These are phyloP conservation scores for Lodderomyces beijingensis DNA, from an alignment of 1,139 yeast genomes.

Conservation along the genomic window DNA sequence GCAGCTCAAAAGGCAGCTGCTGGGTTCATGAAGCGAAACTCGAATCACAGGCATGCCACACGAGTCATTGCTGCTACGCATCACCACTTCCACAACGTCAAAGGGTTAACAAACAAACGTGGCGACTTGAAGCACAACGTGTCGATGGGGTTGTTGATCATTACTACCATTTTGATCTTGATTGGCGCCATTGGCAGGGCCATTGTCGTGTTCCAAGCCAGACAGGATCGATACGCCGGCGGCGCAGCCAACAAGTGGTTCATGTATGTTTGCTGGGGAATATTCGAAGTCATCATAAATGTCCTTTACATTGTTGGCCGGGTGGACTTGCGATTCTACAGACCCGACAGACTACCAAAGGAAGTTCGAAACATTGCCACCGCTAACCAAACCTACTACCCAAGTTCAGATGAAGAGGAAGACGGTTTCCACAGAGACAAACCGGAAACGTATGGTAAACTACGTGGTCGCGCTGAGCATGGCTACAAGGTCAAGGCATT, in stretches of 20 bases:
- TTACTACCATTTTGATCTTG: slow-evolving; percentile 33
- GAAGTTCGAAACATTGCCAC: slow-evolving; percentile 36
- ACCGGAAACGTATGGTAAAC: slow-evolving; percentile 12
- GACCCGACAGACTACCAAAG: slow-evolving; percentile 40
- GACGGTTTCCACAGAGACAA: slow-evolving; percentile 14
- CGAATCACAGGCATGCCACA: slow-evolving; percentile 40
- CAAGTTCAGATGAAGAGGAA: slow-evolving; percentile 20
- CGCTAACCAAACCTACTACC: slow-evolving; percentile 32
- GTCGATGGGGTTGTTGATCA: slow-evolving; percentile 29
- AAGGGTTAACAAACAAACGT: slow-evolving; percentile 38
- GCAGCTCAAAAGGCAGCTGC: slow-evolving; percentile 40
- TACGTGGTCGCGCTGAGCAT: slow-evolving; percentile 8
- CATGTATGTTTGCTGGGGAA: slow-evolving; percentile 39
- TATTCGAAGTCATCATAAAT: slow-evolving; percentile 33
- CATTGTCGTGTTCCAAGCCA: slow-evolving; percentile 31
- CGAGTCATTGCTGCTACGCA: slow-evolving; percentile 44
- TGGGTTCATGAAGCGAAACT: slow-evolving; percentile 41
- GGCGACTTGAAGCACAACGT: slow-evolving; percentile 34
- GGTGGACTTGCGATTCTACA: slow-evolving; percentile 44
- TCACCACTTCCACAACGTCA: slow-evolving; percentile 39
- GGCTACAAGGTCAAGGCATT: slow-evolving; percentile 5
- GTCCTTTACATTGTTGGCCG: slow-evolving; percentile 37
- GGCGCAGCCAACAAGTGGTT: slow-evolving; percentile 23
- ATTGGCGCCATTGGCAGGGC: slow-evolving; percentile 30
- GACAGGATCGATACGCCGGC: slow-evolving; percentile 17